Conservation (phyloP, 345 rosid species). For the Iberis pinnata region DNA sequence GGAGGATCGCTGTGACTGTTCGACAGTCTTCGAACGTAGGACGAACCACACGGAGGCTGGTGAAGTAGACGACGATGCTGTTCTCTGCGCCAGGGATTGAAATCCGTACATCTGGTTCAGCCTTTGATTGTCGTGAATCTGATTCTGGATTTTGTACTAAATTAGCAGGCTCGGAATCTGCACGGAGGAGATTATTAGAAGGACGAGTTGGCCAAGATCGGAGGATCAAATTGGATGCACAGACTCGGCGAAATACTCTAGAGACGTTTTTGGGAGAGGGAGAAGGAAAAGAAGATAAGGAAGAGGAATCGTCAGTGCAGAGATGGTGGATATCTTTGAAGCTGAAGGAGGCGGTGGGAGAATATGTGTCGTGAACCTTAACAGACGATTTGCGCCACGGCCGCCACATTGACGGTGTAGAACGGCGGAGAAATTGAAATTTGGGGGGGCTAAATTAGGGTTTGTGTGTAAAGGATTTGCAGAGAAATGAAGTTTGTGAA, state of each 20-base stretch:
- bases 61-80: slow-evolving; percentile 71
- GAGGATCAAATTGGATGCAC: slow-evolving; percentile 41
- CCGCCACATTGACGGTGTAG: slow-evolving; percentile 77
- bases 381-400: slow-evolving; percentile 62
- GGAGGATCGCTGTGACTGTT: slow-evolving; percentile 55
- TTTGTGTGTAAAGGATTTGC: slow-evolving; percentile 23
- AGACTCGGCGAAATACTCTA: slow-evolving; percentile 55
- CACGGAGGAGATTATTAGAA: slow-evolving; percentile 18
- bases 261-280: slow-evolving; percentile 28
- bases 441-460: slow-evolving; percentile 17
- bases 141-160: slow-evolving; percentile 1
- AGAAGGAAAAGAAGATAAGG: slow-evolving; percentile 24
- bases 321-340: slow-evolving; percentile 68
- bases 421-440: slow-evolving; percentile 10
- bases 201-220: slow-evolving; percentile 39
- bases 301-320: slow-evolving; percentile 38
- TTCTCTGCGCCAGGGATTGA: slow-evolving; percentile 43
- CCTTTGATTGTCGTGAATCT: slow-evolving; percentile 9
- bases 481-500: slow-evolving; percentile 19
- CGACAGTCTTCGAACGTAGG: slow-evolving; percentile 73
- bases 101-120: slow-evolving; percentile 30
- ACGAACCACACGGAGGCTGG: slow-evolving; percentile 72
- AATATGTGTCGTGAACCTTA: slow-evolving; percentile 35
- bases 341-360: slow-evolving; percentile 43
- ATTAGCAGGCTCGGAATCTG: slow-evolving; percentile 6